These are phyloP conservation scores for Rickenella mellea DNA, from an alignment of 768 basidiomycete genomes.

Conservation along the genomic window DNA sequence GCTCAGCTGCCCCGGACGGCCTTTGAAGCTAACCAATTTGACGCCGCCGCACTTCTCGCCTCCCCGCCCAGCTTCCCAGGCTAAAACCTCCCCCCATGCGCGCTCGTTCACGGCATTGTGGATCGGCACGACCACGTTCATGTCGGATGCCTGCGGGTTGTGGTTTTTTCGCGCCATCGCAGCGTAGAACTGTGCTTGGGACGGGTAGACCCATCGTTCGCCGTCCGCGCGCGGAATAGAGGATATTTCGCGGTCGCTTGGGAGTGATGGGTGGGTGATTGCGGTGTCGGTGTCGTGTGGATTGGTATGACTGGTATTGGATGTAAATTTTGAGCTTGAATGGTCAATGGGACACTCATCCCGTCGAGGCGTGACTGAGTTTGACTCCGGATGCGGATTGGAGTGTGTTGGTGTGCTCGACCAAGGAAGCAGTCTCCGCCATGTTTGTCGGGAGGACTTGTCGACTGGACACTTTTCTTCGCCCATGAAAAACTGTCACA, in stretches of 20 bases:
- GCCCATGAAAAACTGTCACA: too few species aligned
- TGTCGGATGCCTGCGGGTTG: slow-evolving; percentile 77
- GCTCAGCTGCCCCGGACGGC: slow-evolving; percentile 70
- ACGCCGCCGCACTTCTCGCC: slow-evolving; percentile 75
- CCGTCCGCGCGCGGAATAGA: slow-evolving; percentile 73
- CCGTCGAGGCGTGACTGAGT: too few species aligned
- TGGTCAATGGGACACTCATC: neutral
- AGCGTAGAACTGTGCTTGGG: slow-evolving; percentile 96
- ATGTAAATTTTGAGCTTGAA: neutral
- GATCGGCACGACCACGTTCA: slow-evolving; percentile 93
- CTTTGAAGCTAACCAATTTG: slow-evolving; percentile 85
- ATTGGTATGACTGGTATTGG: too few species aligned
- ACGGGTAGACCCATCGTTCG: slow-evolving; percentile 94
- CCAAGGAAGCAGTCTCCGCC: slow-evolving; percentile 13
- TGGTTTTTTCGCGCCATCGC: slow-evolving; percentile 95
- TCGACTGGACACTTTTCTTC: slow-evolving; percentile 32
- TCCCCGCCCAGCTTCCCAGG: slow-evolving; percentile 77
- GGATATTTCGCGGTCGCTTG: slow-evolving; percentile 70
- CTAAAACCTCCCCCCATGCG: slow-evolving; percentile 74
- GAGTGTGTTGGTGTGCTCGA: slow-evolving; percentile 13
- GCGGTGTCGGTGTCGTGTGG: neutral
- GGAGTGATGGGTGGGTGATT: slow-evolving; percentile 30
- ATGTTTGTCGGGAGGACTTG: slow-evolving; percentile 20
- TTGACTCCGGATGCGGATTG: too few species aligned
- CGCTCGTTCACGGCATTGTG: slow-evolving; percentile 99